Evolutionary conservation across 1,139 yeast species (phyloP), one percentile per base, ranked within the genome.

Genomic region (Trichomonascaceae sp.): DNA sequence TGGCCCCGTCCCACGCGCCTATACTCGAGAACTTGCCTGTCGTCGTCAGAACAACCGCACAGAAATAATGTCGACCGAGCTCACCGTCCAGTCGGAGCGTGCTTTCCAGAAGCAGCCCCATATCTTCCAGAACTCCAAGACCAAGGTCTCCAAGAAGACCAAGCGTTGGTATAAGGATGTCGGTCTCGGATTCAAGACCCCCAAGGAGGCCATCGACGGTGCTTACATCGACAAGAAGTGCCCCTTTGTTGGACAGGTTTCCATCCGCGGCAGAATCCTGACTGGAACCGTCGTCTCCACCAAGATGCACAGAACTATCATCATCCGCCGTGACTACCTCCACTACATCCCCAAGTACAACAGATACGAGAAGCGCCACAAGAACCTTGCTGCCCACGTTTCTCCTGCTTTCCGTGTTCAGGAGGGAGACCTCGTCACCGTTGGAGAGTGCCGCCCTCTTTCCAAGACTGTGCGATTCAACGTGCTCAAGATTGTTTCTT

Each of bases 21-120:
- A n/a, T n/a, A n/a, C n/a, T n/a, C n/a, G n/a, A n/a, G n/a, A n/a
- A n/a, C n/a, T n/a, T n/a, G n/a, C n/a, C n/a, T n/a, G n/a, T n/a
- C n/a, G n/a, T n/a, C n/a, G n/a, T n/a, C n/a, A n/a, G n/a, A n/a
- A n/a, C n/a, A n/a, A n/a, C n/a, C n/a, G n/a, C 31, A 35, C 31
- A 34, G 33, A 34, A 43, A 71, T 72, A 73, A 89, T 89, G 97
- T 93, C 97, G 68, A 81, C 97, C 70, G 99, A 89, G 80, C 85
- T 89, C 75, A 85, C 95, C 69, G 99, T 92, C 74, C 99, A 89
- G 80, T 81, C 96, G 66, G 98, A 92, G 78, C 89, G 94, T 75
- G 98, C 98, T 82, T 89, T 79, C 95, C 98, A 89, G 80, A 92
- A 89, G 97, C 98, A 89, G 82, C 97, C 97, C 66, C 98, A 92